Conservation (phyloP, 176 grass and related monocot genomes). For the Themeda triandra region DNA sequence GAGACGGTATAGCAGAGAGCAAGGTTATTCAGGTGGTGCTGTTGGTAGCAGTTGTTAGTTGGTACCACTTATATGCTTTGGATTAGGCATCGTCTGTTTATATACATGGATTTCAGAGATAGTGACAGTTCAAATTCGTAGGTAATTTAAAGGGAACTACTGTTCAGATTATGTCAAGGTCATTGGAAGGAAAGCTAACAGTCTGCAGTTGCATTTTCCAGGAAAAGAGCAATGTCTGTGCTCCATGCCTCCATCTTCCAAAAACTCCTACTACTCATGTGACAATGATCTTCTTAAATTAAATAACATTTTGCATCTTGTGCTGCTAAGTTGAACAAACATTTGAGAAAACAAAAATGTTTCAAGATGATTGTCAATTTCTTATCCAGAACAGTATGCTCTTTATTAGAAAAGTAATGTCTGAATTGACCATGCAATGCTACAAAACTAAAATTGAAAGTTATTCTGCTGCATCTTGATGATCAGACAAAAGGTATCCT, state of each 20-base stretch:
- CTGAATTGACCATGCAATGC: background rate
- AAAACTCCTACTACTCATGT: conserved; percentile 2
- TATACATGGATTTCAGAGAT: background rate
- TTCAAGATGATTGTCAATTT: background rate
- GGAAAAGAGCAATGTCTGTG: conserved; percentile 42
- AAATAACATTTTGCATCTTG: background rate
- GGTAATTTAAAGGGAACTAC: conserved; percentile 54
- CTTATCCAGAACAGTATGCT: background rate
- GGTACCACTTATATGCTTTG: conserved; percentile 6
- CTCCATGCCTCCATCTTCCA: conserved; percentile 25
- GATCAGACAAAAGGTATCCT: background rate
- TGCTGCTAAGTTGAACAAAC: background rate
- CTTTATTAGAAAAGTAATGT: background rate
- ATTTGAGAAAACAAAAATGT: background rate
- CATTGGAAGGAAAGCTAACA: conserved; percentile 80
- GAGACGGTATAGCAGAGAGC: conserved; percentile 45
- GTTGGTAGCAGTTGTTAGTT: background rate
- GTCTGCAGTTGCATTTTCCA: conserved; percentile 75
- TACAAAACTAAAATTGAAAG: background rate
- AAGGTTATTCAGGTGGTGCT: conserved; percentile 39
- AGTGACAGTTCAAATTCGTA: conserved; percentile 31
- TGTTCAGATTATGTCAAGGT: conserved; percentile 78
- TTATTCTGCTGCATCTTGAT: background rate
- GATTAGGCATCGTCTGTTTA: background rate
- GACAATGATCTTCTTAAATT: background rate